Base-by-base conservation (phyloP, 2,329 filamentous ascomycete genomes). In the Fusarium sp. region DNA sequence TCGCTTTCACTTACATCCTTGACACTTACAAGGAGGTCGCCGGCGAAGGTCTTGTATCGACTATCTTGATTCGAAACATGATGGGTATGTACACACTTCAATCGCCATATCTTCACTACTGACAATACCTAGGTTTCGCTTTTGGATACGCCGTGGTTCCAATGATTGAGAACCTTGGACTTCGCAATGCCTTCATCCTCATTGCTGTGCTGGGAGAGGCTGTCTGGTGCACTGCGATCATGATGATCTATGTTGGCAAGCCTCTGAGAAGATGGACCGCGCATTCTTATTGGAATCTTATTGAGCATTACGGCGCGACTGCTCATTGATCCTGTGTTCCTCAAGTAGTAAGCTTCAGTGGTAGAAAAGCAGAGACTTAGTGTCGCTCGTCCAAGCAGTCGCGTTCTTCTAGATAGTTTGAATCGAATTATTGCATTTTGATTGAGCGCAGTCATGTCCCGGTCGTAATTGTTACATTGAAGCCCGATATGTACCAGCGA, bases 1-100 rank as follows among this genome's bases (percentile, higher is more conserved):
- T 60, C 6, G 57, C 57, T 7, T 60, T 78, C 28, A 61, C 50
- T 15, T 61, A 56, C 5, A 61, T 61, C 38, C 36, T 61, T 11
- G 58, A 61, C 18, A 56, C 38, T 28, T 61, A 56, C 24, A 60
- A 60, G n/a, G 58, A 61, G 48, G 58, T 61, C 18, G 58, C 50
- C 3, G 48, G 58, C 12, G 58, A 61, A 10, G 58, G 58, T 5
- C 38, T 61, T 9, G 58, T 61, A 20, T 61, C 58, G 7, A 55
- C 57, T 3, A 60, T 60, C 28, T 28, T 60, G 47, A 42, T 56
- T n/a, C 48, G 58, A 5, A 61, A 61, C 38, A 56, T 55, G 58
- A 61, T 61, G 58, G 58, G 58, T 61, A 61, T 16, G 58, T 41
- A n/a, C n/a, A 24, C 7, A 36, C 8, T 41, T 22, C 1, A 3